phyloP scores from a whole-genome alignment of 345 rosid species.

The Brassica incana region DNA sequence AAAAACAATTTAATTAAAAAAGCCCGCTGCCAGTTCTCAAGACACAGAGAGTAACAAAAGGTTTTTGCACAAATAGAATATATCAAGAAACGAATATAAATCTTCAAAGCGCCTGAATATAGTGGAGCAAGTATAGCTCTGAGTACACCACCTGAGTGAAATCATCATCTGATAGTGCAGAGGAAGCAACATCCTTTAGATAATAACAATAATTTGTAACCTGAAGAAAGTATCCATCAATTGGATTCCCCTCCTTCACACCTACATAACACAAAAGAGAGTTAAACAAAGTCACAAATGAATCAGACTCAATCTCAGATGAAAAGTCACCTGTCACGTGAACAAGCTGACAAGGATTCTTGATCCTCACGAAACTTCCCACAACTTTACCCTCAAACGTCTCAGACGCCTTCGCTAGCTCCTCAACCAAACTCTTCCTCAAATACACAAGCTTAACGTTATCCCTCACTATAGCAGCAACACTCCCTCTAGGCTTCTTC shows the following conservation, averaged over 20 bases:
- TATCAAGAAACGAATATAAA: constrained; percentile 38
- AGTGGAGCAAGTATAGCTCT: background rate
- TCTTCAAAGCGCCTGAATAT: constrained; percentile 31
- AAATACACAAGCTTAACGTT: constrained; percentile 69
- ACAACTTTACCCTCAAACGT: constrained; percentile 56
- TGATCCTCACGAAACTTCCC: constrained; percentile 69
- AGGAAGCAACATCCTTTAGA: constrained; percentile 46
- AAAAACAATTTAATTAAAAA: background rate
- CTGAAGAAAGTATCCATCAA: constrained; percentile 50
- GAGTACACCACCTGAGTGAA: constrained; percentile 58
- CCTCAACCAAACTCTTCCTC: constrained; percentile 61
- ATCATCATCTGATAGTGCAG: constrained; percentile 68
- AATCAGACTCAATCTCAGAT: constrained; percentile 5
- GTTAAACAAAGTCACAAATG: background rate
- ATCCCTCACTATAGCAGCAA: constrained; percentile 62
- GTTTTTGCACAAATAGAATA: background rate
- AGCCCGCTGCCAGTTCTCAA: background rate
- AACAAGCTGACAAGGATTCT: constrained; percentile 61
- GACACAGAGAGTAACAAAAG: background rate
- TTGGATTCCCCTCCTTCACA: constrained; percentile 44
- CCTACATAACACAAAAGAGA: constrained; percentile 44
- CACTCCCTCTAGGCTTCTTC: constrained; percentile 44
- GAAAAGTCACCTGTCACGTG: constrained; percentile 57
- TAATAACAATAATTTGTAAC: constrained; percentile 48
- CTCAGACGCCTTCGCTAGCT: constrained; percentile 52